These are phyloP conservation scores for Kodamaea ohmeri DNA, from an alignment of 1,139 yeast genomes.

Conservation along the genomic window DNA sequence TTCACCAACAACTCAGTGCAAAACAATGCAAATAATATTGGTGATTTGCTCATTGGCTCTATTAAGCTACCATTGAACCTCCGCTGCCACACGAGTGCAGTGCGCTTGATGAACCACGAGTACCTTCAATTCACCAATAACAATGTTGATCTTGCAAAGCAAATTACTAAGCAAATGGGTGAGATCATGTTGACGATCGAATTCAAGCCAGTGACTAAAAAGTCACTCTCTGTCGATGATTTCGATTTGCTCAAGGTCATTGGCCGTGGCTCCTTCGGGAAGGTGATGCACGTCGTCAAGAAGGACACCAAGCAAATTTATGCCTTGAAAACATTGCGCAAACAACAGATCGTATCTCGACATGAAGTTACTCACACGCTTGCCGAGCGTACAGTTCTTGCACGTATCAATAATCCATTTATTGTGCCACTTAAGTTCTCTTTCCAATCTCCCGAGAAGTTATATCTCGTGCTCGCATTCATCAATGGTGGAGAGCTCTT, in stretches of 20 bases:
- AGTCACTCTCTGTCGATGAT: constrained; percentile 78
- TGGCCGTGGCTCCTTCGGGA: constrained; percentile 97
- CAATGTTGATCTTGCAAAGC: constrained; percentile 21
- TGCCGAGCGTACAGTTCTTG: constrained; percentile 93
- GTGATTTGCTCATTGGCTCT: constrained; percentile 44
- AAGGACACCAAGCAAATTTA: constrained; percentile 92
- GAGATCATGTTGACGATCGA: constrained; percentile 69
- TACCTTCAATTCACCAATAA: constrained; percentile 43
- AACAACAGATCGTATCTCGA: constrained; percentile 89
- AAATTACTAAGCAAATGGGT: constrained; percentile 37
- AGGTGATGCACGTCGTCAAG: constrained; percentile 97
- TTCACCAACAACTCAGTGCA: constrained; percentile 21
- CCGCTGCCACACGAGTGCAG: constrained; percentile 33
- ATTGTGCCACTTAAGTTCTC: constrained; percentile 96
- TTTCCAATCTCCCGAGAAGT: constrained; percentile 92
- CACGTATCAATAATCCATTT: constrained; percentile 93
- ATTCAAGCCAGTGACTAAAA: constrained; percentile 64
- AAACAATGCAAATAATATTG: constrained; percentile 23
- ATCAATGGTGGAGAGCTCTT: constrained; percentile 97
- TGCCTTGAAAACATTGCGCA: constrained; percentile 89
- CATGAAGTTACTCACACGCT: constrained; percentile 95
- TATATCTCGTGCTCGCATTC: constrained; percentile 85
- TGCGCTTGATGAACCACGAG: constrained; percentile 46
- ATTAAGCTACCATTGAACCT: constrained; percentile 45
- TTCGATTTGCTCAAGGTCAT: constrained; percentile 91